Base-by-base conservation (phyloP, 257 asterid species). In the Dorcoceras hygrometricum region DNA sequence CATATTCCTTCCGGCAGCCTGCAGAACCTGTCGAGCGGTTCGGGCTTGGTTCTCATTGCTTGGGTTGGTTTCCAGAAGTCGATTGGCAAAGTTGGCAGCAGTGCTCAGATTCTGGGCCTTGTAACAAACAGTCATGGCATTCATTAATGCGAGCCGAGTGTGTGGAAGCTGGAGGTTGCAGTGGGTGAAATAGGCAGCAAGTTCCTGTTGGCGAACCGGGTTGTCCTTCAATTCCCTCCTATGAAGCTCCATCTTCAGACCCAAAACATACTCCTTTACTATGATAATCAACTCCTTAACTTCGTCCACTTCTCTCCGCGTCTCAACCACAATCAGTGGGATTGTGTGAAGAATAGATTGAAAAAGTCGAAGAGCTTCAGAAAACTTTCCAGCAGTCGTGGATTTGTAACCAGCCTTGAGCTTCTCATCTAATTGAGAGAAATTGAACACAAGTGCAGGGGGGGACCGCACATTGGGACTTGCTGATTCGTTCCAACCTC, bases 161-260 rank as follows among this genome's bases (percentile, higher is more conserved):
- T 91, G 98, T 1, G 97, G 95, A 68, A 74, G 68, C 78, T 88
- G 95, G 59, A 88, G 87, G 73, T 75, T 88, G 36, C 95, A 91
- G 59, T 91, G 96, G 16, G 98, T 91, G 67, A 91, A 91, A 66
- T 88, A 91, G 25, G 98, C 96, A 8, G 96, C 95, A n/a, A 91
- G 80, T 72, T 91, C 98, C 74, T 88, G 98, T 74, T 85, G 95
- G 71, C 96, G 98, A 63, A 78, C 65, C 0, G 89, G 95, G 34
- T 91, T 60, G 46, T 82, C 95, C 68, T 54, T 85, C 62, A 77
- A 20, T 72, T 87, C 91, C 84, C 83, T 91, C 83, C 93, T 86
- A 82, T 81, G 83, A 24, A 91, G 86, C 81, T 91, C 98, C 91
- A 91, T 80, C 67, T 88, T 81, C 74, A 88, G 50, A 59, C 91